Evolutionary conservation across 106 monocot species (phyloP), one percentile per base, ranked within the genome.

Genomic region (Dendrobium huoshanense): DNA sequence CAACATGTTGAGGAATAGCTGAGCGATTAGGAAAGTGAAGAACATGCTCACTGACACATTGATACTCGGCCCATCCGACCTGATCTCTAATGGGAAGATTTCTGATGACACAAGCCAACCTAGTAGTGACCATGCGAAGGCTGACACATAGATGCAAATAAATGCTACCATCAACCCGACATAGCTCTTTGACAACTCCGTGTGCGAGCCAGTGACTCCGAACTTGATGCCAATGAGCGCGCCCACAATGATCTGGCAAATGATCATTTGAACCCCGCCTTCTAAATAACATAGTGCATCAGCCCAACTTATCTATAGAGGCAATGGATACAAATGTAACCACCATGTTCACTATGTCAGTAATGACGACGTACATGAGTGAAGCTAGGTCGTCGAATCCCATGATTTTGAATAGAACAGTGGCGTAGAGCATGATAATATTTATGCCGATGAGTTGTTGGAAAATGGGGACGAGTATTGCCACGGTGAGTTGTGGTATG

Each of bases 241-340:
- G 9, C 76, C 84, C n/a, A 84, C 25, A 24, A 85, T 9, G 24
- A 85, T 67, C 87, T 87, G 78, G 15, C 9, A 75, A 1, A 75
- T n/a, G 75, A 75, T 6, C 42, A 75, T 75, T 42, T 75, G 75
- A 3, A 42, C 41, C 19, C 75, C 42, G 41, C 75, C 75, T 43
- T 75, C 41, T 17, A 75, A 20, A 41, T n/a, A 75, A 75, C 1
- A 43, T 20, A 5, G 20, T n/a, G 1, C 42, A 44, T 16, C 75
- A 20, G 19, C 75, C 75, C 41, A 43, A 5, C 75, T 19, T 75
- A 41, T 75, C 75, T 33, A 75, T 20, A 4, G 42, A 42, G 16
- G 9, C 4, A n/a, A 75, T 75, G 75, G 75, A 75, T 41, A 44
- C 7, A 45, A 74, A 74, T 29, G 74, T 74, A 40, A 42, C 74